Base-by-base conservation (phyloP, 768 basidiomycete species). In the Kwoniella botswanensis region DNA sequence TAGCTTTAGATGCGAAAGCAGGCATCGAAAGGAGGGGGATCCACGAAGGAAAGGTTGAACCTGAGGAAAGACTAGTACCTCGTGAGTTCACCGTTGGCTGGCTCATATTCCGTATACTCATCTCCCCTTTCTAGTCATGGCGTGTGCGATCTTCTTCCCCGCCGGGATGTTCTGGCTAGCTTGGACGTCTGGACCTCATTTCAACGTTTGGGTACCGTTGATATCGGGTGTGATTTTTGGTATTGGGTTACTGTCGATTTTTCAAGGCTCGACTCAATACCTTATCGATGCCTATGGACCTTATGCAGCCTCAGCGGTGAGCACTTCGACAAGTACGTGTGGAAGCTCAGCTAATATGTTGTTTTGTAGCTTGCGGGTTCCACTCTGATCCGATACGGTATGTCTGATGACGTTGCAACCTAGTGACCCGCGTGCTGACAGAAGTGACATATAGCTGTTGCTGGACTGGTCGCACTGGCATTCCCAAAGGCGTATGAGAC, bases 141-240 rank as follows among this genome's bases (percentile, higher is more conserved):
- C 42, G 10, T 56, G 60, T n/a, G 56, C 56, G 13, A 54, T 67
- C 24, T 56, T 73, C 41, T 67, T 76, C 43, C 75, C 75, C 3
- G 60, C 60, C n/a, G 72, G 72, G 13, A 41, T 76, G n/a, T 76
- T 76, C 53, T 76, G 75, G 74, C 63, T 76, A 53, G 75, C 75
- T 6, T 76, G 75, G 75, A 76, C 75, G 1, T 76, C 75, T 6
- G 50, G 41, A 10, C 50, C 70, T 3, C 44, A 68, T 3, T 71
- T 60, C 57, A 68, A 41, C 42, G 56, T 71, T n/a, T 76, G 75
- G 75, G 24, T 70, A 24, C 60, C 70, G 2, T 71, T 76, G 63
- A 71, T 76, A 63, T 73, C 72, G 70, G 75, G 75, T 12, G 21
- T 74, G n/a, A 57, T 68, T 22, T 74, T 73, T 54, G 75, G 75